Percentiles rank a stretch among this genome's conserved stretches.
Evolutionary conservation across 106 monocot species (phyloP).

Genomic region (Allium sativum): DNA sequence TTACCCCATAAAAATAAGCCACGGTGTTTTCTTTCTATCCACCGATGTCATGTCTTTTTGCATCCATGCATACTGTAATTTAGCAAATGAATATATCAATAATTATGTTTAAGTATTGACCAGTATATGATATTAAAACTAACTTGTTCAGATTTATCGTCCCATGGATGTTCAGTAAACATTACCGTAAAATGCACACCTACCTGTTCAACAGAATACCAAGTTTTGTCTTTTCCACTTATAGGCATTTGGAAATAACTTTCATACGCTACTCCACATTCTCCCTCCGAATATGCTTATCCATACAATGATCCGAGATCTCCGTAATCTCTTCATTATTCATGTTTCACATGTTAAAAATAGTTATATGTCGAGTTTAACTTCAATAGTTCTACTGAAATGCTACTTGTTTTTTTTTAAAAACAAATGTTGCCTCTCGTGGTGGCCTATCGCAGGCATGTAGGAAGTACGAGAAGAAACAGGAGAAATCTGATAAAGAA

Average conservation of each 20-base stretch:
- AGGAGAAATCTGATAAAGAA: conserved; percentile 41
- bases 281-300: conserved; percentile 53
- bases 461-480: conserved; percentile 48
- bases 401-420: too few relatives aligned
- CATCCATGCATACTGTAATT: conserved; percentile 45
- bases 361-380: too few relatives aligned
- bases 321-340: conserved; percentile 32
- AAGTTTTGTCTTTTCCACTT: conserved; percentile 26
- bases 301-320: conserved; percentile 34
- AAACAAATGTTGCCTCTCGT: conserved; percentile 34
- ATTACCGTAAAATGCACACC: conserved; percentile 59
- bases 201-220: conserved; percentile 71
- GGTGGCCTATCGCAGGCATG: conserved; percentile 72
- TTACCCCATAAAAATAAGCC: conserved; percentile 53
- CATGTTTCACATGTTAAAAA: neutral
- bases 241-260: conserved; percentile 54
- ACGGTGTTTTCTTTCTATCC: conserved; percentile 47
- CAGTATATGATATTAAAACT: conserved; percentile 8
- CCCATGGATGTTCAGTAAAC: conserved; percentile 57
- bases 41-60: conserved; percentile 36
- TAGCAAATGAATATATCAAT: too few relatives aligned
- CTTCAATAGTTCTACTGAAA: too few relatives aligned
- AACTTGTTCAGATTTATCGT: conserved; percentile 48
- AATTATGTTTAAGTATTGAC: too few relatives aligned
- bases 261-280: conserved; percentile 63